These are phyloP conservation scores for Fusarium goolgardi DNA, from an alignment of 2,329 filamentous ascomycete species.

Conservation along the genomic window DNA sequence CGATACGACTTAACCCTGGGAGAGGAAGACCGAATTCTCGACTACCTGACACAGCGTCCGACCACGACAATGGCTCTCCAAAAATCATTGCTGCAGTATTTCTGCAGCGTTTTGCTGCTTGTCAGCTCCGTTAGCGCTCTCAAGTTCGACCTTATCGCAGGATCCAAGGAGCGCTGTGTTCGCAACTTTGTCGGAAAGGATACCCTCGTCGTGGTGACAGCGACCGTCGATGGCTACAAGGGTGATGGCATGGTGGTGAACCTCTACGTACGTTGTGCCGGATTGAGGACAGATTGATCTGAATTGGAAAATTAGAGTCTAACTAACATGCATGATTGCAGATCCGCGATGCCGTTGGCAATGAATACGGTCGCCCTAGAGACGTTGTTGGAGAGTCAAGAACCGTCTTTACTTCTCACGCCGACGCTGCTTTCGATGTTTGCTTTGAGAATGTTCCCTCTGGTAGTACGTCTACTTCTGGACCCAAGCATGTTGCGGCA, in stretches of 20 bases:
- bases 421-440: slow-evolving; percentile 93
- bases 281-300: slow-evolving; percentile 4
- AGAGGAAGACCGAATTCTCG: slow-evolving; percentile 19
- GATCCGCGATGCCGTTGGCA: slow-evolving; percentile 95
- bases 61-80: slow-evolving; percentile 59
- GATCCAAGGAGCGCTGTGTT: slow-evolving; percentile 85
- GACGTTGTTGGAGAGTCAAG: slow-evolving; percentile 92
- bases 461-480: slow-evolving; percentile 67
- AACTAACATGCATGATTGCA: slow-evolving; percentile 54
- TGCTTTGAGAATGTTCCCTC: slow-evolving; percentile 91
- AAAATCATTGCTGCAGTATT: slow-evolving; percentile 65
- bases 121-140: slow-evolving; percentile 72
- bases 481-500: slow-evolving; percentile 1
- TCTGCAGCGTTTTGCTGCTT: slow-evolving; percentile 69
- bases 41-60: slow-evolving; percentile 5
- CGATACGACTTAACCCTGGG: slow-evolving; percentile 20
- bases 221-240: slow-evolving; percentile 83
- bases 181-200: slow-evolving; percentile 94
- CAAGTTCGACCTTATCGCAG: slow-evolving; percentile 91
- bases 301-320: slow-evolving; percentile 14
- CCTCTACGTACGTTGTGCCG: slow-evolving; percentile 78
- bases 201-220: slow-evolving; percentile 94
- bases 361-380: slow-evolving; percentile 92
- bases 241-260: slow-evolving; percentile 95
- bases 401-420: slow-evolving; percentile 92